Percentiles rank a stretch among this genome's conserved stretches.
phyloP scores from a whole-genome alignment of 345 rosid species.

The Odontarrhena argentea region DNA sequence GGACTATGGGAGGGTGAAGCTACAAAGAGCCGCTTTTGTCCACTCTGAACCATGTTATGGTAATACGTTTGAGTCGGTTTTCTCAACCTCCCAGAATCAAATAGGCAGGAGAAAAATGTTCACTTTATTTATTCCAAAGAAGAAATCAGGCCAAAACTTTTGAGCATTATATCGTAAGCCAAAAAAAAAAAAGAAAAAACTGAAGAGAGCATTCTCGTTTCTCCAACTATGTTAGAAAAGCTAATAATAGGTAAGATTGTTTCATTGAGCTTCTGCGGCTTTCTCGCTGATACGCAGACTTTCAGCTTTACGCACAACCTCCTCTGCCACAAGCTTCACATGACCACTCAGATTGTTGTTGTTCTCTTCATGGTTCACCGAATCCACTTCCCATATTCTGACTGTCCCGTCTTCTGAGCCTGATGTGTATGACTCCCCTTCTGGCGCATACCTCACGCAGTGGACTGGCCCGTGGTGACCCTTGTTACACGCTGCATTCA shows the following conservation, averaged over 20 bases:
- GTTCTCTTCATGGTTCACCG: constrained; percentile 45
- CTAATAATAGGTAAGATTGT: constrained; percentile 6
- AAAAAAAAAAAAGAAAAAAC: not conserved
- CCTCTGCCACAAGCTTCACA: constrained; percentile 51
- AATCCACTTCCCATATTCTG: constrained; percentile 61
- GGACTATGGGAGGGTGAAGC: constrained; percentile 36
- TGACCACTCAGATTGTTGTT: constrained; percentile 39
- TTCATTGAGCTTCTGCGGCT: constrained; percentile 36
- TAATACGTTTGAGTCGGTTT: constrained; percentile 7
- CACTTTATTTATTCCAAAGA: constrained; percentile 27
- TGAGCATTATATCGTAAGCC: not conserved
- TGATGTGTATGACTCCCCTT: constrained; percentile 92
- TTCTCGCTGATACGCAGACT: constrained; percentile 47
- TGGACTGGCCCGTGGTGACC: constrained; percentile 99
- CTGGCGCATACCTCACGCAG: constrained; percentile 89
- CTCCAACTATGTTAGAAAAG: constrained; percentile 23
- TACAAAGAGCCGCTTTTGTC: constrained; percentile 8
- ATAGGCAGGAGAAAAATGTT: constrained; percentile 12
- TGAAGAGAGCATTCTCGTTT: constrained; percentile 19
- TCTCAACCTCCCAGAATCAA: not conserved
- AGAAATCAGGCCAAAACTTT: constrained; percentile 31
- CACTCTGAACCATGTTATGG: not conserved
- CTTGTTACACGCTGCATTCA: constrained; percentile 84
- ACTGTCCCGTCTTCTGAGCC: constrained; percentile 97
- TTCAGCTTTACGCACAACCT: constrained; percentile 51